Evolutionary conservation across 208 protist species (phyloP), one percentile per base, ranked within the genome.

Genomic region (Trypanosoma congolense): DNA sequence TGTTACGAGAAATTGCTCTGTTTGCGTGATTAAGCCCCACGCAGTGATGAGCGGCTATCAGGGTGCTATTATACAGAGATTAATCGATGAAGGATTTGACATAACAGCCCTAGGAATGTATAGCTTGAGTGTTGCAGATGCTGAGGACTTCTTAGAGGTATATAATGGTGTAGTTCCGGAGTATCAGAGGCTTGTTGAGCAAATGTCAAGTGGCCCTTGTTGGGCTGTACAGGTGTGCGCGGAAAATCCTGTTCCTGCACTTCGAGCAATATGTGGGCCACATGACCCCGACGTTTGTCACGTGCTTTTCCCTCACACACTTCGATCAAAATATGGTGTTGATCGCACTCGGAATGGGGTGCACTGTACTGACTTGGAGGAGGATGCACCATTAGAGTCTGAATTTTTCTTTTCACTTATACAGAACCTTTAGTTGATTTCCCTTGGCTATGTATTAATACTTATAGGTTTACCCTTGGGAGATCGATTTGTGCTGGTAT

Each of bases 121-220:
- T 64, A 81, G 73, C 38, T 72, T 98, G 45, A 80, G 71, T 31
- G 52, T 76, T n/a, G 83, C 85, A 1, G 83, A 97, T 59, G 86
- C 95, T 2, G 81, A 88, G 52, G 96, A 98, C 60, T 98, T 98
- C 72, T 73, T 98, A 51, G 96, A 98, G 66, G 96, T 99, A 16
- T 98, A 98, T 80, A 92, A 92, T 51, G 93, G 93, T 38, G 96
- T 98, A 6, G 59, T 97, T 5, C 93, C 95, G 19, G 94, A 98
- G 72, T 97, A 96, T 65, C 77, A 82, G 48, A 76, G 77, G 55
- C 61, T 98, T 47, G 93, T 97, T 21, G 86, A 96, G 61, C 78
- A 97, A 68, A 78, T 97, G 61, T 85, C 83, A 5, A 96, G 82
- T 36, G 92, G 87, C 1, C 75, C 88, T 14, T 90, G 73, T 64